Evolutionary conservation across 768 basidiomycete genomes (phyloP).

Genomic region (Chalciporus sphaerocephalus): DNA sequence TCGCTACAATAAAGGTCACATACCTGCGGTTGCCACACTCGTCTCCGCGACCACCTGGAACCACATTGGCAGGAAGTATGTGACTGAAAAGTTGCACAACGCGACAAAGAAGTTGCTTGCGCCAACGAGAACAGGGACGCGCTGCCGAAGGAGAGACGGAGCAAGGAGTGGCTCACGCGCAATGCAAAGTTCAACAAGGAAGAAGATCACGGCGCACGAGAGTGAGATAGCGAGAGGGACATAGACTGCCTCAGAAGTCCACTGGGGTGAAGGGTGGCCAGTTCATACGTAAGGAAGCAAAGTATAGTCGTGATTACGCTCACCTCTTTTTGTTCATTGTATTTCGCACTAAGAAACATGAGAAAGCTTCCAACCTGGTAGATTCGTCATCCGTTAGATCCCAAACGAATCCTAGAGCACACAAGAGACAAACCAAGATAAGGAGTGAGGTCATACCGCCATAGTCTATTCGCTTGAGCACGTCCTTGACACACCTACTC

Average conservation of each 20-base stretch:
- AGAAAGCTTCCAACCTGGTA: slow-evolving; percentile 11
- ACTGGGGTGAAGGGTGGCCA: slow-evolving; percentile 2
- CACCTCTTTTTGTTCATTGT: slow-evolving; percentile 7
- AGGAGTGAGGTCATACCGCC: slow-evolving; percentile 10
- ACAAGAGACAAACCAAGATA: background rate
- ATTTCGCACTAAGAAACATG: slow-evolving; percentile 13
- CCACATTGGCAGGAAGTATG: slow-evolving; percentile 15
- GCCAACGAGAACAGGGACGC: slow-evolving; percentile 6
- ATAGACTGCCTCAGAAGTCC: slow-evolving; percentile 5
- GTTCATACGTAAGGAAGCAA: background rate
- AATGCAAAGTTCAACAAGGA: slow-evolving; percentile 5
- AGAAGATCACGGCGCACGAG: slow-evolving; percentile 6
- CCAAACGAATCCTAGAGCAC: background rate
- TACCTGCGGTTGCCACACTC: slow-evolving; percentile 10
- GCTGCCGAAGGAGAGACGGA: slow-evolving; percentile 3
- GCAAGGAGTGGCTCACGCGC: slow-evolving; percentile 13
- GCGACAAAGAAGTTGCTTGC: slow-evolving; percentile 8
- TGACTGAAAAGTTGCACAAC: slow-evolving; percentile 13
- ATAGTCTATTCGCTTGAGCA: slow-evolving; percentile 12
- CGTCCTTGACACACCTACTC: slow-evolving; percentile 4
- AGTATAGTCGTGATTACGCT: background rate
- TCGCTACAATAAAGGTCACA: background rate
- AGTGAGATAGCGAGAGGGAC: slow-evolving; percentile 8
- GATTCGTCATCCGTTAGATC: background rate
- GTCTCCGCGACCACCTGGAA: slow-evolving; percentile 13